phyloP scores from a whole-genome alignment of 345 rosid species.

The Syzygium aromaticum region DNA sequence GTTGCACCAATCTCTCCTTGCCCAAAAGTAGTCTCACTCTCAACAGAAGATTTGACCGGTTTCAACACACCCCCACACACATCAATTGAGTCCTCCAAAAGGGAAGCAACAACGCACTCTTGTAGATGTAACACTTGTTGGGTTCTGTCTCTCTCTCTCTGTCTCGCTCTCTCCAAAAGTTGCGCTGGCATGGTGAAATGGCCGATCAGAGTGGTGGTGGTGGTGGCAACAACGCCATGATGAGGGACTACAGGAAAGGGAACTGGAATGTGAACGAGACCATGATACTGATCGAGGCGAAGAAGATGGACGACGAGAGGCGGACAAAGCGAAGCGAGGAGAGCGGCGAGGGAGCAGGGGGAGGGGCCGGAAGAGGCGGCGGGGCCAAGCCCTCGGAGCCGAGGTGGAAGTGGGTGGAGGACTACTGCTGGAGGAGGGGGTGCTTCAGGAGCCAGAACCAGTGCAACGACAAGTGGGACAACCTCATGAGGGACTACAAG shows the following conservation, averaged over 20 bases:
- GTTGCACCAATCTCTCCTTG: conserved; percentile 1
- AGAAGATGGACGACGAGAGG: conserved; percentile 79
- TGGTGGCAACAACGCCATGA: conserved; percentile 1
- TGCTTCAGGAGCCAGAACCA: conserved; percentile 89
- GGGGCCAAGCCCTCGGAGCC: conserved; percentile 53
- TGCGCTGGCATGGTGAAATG: conserved; percentile 28
- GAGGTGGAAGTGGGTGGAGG: conserved; percentile 97
- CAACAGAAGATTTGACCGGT: conserved; percentile 20
- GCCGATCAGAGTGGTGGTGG: conserved; percentile 34
- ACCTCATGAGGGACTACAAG: conserved; percentile 94
- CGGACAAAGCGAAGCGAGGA: conserved; percentile 50
- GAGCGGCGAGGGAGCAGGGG: conserved; percentile 21
- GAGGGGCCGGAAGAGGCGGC: background rate
- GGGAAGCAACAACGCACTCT: conserved; percentile 2
- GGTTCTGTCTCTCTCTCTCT: background rate
- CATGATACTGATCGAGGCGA: conserved; percentile 76
- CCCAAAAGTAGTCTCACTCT: conserved; percentile 6
- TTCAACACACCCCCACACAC: conserved; percentile 5
- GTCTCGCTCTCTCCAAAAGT: background rate
- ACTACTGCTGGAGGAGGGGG: conserved; percentile 67
- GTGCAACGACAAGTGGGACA: conserved; percentile 97
- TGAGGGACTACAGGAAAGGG: conserved; percentile 82
- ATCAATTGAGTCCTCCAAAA: conserved; percentile 18
- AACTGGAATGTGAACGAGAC: conserved; percentile 83
- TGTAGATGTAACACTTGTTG: background rate